Percentiles rank a stretch among this genome's conserved stretches.
Conservation (phyloP, 2,329 filamentous ascomycete species). For the Alternaria infectoria region DNA sequence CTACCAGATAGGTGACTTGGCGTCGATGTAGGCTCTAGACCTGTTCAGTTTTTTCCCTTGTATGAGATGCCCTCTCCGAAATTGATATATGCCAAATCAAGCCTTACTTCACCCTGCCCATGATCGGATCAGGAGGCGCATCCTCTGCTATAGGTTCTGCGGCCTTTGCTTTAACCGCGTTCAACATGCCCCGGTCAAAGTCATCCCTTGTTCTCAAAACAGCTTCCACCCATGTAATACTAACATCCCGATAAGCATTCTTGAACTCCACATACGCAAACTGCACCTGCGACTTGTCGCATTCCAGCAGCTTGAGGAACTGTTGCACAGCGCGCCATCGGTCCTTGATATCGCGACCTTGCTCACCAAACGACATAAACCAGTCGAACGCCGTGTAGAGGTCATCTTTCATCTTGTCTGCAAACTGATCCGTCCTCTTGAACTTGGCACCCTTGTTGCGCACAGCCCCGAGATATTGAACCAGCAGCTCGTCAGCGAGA, state of each 20-base stretch:
- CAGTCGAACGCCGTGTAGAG: conserved; percentile 89
- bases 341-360: conserved; percentile 74
- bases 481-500: conserved; percentile 87
- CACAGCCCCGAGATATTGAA: conserved; percentile 81
- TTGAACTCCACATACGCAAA: conserved; percentile 86
- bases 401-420: conserved; percentile 93
- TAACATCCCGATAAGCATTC: conserved; percentile 87
- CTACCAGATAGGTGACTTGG: no score
- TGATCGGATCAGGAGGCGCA: conserved; percentile 79
- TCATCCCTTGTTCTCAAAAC: conserved; percentile 87
- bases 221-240: conserved; percentile 93
- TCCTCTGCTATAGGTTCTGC: conserved; percentile 82
- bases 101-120: conserved; percentile 82
- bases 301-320: conserved; percentile 78
- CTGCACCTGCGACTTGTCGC: conserved; percentile 75
- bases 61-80: not conserved
- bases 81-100: not conserved
- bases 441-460: conserved; percentile 92
- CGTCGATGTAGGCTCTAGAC: no score
- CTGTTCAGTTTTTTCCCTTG: no score
- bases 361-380: conserved; percentile 65
- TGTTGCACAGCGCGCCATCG: conserved; percentile 91
- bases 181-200: conserved; percentile 90
- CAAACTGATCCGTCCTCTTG: conserved; percentile 82
- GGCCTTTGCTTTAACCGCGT: conserved; percentile 84